Conservation (phyloP, 306 rosid species). For the Cucurbita pepo region DNA sequence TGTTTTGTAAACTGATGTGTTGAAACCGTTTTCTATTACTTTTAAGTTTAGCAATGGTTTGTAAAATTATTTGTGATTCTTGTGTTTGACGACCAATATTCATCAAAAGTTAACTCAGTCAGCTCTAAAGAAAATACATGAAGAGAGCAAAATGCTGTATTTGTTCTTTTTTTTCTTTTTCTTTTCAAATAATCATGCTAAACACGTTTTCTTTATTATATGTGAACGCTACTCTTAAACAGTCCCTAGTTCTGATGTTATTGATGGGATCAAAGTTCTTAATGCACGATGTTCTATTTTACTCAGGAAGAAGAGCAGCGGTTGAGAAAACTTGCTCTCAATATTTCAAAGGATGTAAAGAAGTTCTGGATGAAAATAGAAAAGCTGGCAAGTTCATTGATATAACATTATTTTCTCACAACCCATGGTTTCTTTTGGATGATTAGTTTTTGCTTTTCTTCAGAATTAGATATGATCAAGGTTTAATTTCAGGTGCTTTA, state of each 20-base stretch:
- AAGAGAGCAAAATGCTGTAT: neutral
- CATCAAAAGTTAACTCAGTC: neutral
- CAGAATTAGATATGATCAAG: neutral
- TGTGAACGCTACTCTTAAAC: neutral
- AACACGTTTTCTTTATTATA: neutral
- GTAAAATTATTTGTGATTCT: neutral
- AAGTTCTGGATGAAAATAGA: constrained; percentile 96
- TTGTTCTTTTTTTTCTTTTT: too few relatives aligned
- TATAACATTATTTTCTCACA: neutral
- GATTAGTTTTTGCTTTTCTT: neutral
- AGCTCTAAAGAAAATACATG: neutral
- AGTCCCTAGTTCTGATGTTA: neutral
- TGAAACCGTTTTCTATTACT: neutral
- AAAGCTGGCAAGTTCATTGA: constrained; percentile 59
- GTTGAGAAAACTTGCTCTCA: constrained; percentile 75
- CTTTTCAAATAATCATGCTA: neutral
- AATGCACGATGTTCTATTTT: constrained; percentile 9
- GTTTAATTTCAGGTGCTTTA: constrained; percentile 64
- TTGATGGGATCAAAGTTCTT: neutral
- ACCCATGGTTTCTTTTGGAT: neutral
- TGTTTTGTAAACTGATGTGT: neutral
- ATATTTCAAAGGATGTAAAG: constrained; percentile 92
- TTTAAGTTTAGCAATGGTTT: neutral
- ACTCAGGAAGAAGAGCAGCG: constrained; percentile 91
- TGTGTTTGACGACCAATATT: neutral